A percentile compares a stretch with the other conserved stretches of the same genome.
These are phyloP conservation scores for Paracamarosporium sp. DNA, from an alignment of 2,329 filamentous ascomycete genomes.

Conservation along the genomic window DNA sequence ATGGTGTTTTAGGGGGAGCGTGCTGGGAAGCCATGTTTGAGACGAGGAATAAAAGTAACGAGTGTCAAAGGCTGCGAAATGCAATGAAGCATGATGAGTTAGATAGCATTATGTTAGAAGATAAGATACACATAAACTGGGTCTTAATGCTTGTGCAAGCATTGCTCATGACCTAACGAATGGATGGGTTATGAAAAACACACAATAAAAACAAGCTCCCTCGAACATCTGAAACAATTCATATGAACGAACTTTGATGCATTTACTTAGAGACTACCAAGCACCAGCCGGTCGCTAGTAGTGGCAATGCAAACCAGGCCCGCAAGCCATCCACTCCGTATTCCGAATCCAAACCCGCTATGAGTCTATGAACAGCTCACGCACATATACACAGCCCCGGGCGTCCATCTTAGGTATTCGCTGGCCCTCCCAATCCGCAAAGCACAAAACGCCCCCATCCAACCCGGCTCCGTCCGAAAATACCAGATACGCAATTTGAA, in stretches of 20 bases:
- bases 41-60: too few relatives aligned
- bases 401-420: neutral
- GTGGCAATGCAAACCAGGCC: neutral
- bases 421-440: neutral
- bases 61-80: too few relatives aligned
- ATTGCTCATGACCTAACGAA: too few relatives aligned
- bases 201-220: too few relatives aligned
- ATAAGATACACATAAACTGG: too few relatives aligned
- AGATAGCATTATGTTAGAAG: too few relatives aligned
- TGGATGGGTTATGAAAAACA: too few relatives aligned
- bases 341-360: neutral
- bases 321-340: neutral
- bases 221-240: too few relatives aligned
- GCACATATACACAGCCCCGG: neutral
- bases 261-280: neutral
- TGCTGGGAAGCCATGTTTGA: too few relatives aligned
- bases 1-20: slow-evolving; percentile 42
- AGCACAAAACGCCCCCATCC: slow-evolving; percentile 1
- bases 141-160: too few relatives aligned
- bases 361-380: slow-evolving; percentile 4
- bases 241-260: too few relatives aligned
- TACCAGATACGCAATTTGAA: slow-evolving; percentile 5
- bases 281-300: neutral
- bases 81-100: too few relatives aligned
- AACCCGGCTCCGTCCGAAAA: neutral